Evolutionary conservation across 768 basidiomycete genomes (phyloP), one percentile per base, ranked within the genome.

Genomic region (Lentinula aciculospora): DNA sequence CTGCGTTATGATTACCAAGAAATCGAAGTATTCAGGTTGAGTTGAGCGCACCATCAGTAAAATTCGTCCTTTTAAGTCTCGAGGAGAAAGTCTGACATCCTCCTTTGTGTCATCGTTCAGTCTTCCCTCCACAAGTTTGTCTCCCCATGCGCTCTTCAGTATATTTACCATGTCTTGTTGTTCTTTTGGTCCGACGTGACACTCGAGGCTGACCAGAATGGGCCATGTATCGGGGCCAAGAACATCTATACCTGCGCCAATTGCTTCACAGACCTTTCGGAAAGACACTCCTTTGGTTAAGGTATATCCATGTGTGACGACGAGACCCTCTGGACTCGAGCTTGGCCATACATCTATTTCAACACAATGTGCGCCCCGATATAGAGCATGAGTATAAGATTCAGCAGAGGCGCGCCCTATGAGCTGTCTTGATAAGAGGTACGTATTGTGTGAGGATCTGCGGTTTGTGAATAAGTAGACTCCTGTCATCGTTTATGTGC

Each of bases 371-470:
- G 77, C 80, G 48, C 74, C 71, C 4, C 77, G 74, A 31, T 68
- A 70, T 17, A 86, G 68, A 28, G 86, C 82, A 59, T 82, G 76
- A 2, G 72, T 77, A 62, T 88, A 88, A 0, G 75, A 77, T 3
- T 72, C 74, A 4, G 81, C 74, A 4, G 83, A 83, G 4, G 82
- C 69, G 36, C 72, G 72, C 5, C 84, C 85, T 15, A 82, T 67
- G 25, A 86, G 66, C 63, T 86, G 85, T 40, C 80, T 74, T 1
- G 81, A 74, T 2, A 85, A 69, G 0, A 87, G 75, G 61, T 87
- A 87, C 1, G 85, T 86, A 63, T 87, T 86, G 62, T 87, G 85
- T 0, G 83, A 85, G 1, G 84, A 82, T 4, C 83, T 83, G 12
- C 13, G 17, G 49, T 46, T 47, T 27, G 27, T 36, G 32, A 56